Conservation (phyloP, 371 early-diverging fungal genomes). For the Conidiobolus incongruus region DNA sequence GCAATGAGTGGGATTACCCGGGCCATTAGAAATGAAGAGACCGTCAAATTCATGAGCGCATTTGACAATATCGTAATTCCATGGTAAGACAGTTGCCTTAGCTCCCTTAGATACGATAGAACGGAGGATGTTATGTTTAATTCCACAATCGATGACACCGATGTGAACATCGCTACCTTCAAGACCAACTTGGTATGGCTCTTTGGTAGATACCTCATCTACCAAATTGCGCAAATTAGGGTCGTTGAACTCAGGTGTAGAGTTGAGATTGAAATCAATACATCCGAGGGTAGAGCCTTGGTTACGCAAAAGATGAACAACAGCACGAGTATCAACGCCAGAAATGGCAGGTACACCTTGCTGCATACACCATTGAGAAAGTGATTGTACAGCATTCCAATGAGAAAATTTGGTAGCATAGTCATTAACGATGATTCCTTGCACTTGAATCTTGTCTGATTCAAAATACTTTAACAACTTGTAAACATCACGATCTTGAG, state of each 20-base stretch:
- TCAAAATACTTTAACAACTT: slow-evolving; percentile 75
- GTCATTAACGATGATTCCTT: slow-evolving; percentile 70
- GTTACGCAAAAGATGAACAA: slow-evolving; percentile 64
- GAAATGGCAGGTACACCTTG: slow-evolving; percentile 70
- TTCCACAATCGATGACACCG: slow-evolving; percentile 73
- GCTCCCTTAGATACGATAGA: slow-evolving; percentile 56
- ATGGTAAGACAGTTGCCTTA: slow-evolving; percentile 44
- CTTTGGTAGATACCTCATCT: slow-evolving; percentile 42
- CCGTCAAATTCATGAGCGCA: slow-evolving; percentile 51
- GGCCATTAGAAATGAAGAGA: slow-evolving; percentile 83
- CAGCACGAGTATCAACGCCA: slow-evolving; percentile 86
- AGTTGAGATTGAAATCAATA: slow-evolving; percentile 28
- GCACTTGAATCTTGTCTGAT: slow-evolving; percentile 56
- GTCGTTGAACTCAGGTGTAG: slow-evolving; percentile 29
- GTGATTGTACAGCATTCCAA: slow-evolving; percentile 68
- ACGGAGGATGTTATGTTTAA: slow-evolving; percentile 81
- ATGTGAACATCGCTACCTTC: slow-evolving; percentile 46
- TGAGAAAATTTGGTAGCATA: slow-evolving; percentile 77
- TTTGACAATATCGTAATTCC: slow-evolving; percentile 40
- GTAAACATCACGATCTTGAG: slow-evolving; percentile 39
- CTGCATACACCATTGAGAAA: slow-evolving; percentile 71
- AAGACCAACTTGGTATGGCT: slow-evolving; percentile 42
- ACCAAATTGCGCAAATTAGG: slow-evolving; percentile 64
- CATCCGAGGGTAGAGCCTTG: slow-evolving; percentile 69
- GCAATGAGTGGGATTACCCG: slow-evolving; percentile 60